A percentile compares a stretch with the other conserved stretches of the same genome.
phyloP scores from a whole-genome alignment of 257 asterid species.

The Leonotis leonurus region DNA sequence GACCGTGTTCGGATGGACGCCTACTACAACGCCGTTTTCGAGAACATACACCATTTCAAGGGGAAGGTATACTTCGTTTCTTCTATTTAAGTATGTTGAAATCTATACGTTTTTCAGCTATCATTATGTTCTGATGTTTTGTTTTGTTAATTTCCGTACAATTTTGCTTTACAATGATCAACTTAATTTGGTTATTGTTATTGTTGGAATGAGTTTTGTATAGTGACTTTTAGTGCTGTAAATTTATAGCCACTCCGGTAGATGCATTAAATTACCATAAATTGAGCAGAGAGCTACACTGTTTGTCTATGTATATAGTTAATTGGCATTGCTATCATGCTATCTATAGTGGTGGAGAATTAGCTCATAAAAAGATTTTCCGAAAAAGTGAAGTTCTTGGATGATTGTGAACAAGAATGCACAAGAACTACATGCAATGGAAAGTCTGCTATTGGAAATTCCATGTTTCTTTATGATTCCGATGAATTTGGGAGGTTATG shows the following conservation, averaged over 20 bases:
- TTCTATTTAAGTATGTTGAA: not conserved
- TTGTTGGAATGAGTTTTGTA: not conserved
- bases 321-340: not conserved
- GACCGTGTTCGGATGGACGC: constrained; percentile 99
- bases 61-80: constrained; percentile 50
- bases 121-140: not conserved
- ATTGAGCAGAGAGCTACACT: not conserved
- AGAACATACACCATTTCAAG: constrained; percentile 68
- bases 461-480: too few species aligned
- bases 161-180: not conserved
- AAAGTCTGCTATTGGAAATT: too few species aligned
- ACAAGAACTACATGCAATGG: not conserved
- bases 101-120: not conserved
- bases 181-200: not conserved
- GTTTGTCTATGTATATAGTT: not conserved
- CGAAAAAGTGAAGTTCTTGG: not conserved
- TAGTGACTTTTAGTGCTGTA: not conserved
- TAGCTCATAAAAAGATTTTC: not conserved
- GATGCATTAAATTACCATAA: not conserved
- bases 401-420: not conserved
- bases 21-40: constrained; percentile 68
- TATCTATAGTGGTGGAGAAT: too few species aligned
- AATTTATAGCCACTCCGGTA: not conserved
- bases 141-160: not conserved
- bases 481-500: constrained; percentile 1